phyloP scores from a whole-genome alignment of 768 basidiomycete genomes.

The Suillus weaverae region DNA sequence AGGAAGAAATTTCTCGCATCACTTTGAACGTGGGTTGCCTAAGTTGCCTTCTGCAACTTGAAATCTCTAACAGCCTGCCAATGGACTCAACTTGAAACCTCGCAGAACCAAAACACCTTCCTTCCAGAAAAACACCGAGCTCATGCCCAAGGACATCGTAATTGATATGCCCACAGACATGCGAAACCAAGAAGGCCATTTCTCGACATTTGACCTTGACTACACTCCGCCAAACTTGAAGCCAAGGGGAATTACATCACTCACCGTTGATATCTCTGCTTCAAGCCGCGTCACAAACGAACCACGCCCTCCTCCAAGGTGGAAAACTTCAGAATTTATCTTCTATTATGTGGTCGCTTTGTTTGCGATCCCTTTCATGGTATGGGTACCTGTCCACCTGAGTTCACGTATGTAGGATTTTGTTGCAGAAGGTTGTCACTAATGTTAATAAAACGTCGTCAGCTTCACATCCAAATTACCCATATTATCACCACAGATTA shows the following conservation, averaged over 20 bases:
- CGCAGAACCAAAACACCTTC: background rate
- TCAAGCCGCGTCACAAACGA: conserved; percentile 30
- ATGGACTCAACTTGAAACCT: conserved; percentile 1
- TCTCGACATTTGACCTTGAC: conserved; percentile 20
- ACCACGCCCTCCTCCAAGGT: conserved; percentile 50
- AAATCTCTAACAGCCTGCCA: background rate
- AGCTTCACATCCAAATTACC: conserved; percentile 80
- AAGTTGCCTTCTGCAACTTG: background rate
- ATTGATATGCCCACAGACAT: conserved; percentile 39
- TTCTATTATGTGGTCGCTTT: conserved; percentile 65
- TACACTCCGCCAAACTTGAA: conserved; percentile 9
- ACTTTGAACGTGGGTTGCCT: background rate
- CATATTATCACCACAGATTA: conserved; percentile 54
- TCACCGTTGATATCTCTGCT: conserved; percentile 59
- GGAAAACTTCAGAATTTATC: conserved; percentile 81
- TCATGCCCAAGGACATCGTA: conserved; percentile 30
- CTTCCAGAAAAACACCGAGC: background rate
- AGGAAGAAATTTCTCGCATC: conserved; percentile 18
- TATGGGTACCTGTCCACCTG: conserved; percentile 69
- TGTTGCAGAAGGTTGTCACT: conserved; percentile 3
- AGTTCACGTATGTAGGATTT: conserved; percentile 65
- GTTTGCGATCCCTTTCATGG: conserved; percentile 70
- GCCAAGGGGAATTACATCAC: conserved; percentile 36
- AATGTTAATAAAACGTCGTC: background rate
- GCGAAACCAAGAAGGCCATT: conserved; percentile 11